Conservation (phyloP, 179 eudicot species). For the Silene vulgaris region DNA sequence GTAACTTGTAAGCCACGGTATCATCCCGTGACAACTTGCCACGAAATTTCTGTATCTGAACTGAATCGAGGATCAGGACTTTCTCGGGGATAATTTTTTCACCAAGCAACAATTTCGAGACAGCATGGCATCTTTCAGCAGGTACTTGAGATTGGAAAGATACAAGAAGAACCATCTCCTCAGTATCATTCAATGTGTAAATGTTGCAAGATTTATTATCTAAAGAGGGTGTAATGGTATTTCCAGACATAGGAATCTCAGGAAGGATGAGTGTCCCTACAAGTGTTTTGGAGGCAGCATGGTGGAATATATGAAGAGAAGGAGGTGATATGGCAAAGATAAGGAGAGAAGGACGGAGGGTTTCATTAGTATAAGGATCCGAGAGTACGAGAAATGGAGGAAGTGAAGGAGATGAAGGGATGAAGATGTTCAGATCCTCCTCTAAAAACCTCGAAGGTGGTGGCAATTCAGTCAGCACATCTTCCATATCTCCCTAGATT, state of each 20-base stretch:
- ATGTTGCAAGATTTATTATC: constrained; percentile 66
- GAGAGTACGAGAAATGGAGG: constrained; percentile 65
- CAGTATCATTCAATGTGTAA: constrained; percentile 46
- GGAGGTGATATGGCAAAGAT: constrained; percentile 74
- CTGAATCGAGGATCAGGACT: constrained; percentile 69
- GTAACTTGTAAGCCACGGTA: constrained; percentile 69
- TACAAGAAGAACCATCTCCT: constrained; percentile 43
- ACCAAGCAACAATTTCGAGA: constrained; percentile 56
- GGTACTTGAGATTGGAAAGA: constrained; percentile 54
- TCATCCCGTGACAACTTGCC: constrained; percentile 79
- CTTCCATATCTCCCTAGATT: constrained; percentile 50
- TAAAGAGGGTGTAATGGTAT: constrained; percentile 49
- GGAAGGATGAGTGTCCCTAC: constrained; percentile 79
- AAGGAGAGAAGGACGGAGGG: constrained; percentile 64
- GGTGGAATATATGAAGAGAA: constrained; percentile 62
- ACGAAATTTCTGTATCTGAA: constrained; percentile 65
- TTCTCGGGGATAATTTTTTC: constrained; percentile 63
- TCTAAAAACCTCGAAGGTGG: constrained; percentile 86
- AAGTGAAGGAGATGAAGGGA: constrained; percentile 57
- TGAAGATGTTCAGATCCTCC: constrained; percentile 88
- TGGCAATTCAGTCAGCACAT: constrained; percentile 77
- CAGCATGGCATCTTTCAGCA: constrained; percentile 67
- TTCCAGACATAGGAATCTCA: constrained; percentile 63
- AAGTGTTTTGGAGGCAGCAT: constrained; percentile 57
- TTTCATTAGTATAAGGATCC: constrained; percentile 36